Evolutionary conservation across 108 stramenopile species (phyloP).

Genomic region (Conticribra weissflogii): DNA sequence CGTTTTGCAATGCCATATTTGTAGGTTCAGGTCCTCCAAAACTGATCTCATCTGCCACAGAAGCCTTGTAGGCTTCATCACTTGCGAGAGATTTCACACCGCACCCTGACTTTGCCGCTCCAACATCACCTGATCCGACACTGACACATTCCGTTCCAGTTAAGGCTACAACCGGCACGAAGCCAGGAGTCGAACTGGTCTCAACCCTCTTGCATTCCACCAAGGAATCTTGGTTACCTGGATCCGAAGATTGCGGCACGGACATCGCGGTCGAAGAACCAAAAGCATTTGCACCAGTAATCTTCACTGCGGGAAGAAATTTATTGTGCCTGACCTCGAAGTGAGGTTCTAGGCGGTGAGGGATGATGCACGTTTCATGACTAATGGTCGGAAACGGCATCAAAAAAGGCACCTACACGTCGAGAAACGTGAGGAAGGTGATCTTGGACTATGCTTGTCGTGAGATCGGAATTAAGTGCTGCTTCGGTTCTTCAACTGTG

Average conservation of each 20-base stretch:
- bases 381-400: background rate
- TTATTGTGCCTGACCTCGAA: constrained; percentile 5
- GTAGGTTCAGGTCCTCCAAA: too few species aligned
- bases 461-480: constrained; percentile 55
- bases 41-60: constrained; percentile 5
- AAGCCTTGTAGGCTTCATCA: background rate
- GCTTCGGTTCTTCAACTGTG: constrained; percentile 24
- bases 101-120: too few species aligned
- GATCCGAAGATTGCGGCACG: background rate
- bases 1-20: constrained; percentile 1
- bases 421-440: background rate
- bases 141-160: constrained; percentile 1
- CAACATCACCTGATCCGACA: background rate
- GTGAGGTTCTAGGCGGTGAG: too few species aligned
- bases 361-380: too few species aligned
- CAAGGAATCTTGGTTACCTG: background rate
- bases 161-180: background rate
- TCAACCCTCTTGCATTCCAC: background rate
- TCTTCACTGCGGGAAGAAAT: constrained; percentile 57
- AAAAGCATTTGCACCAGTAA: constrained; percentile 42
- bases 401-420: background rate
- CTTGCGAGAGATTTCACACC: background rate
- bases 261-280: constrained; percentile 8
- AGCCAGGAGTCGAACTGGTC: background rate
- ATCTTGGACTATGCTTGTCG: constrained; percentile 52